Conservation (phyloP, 148 eudicot species). For the Persicaria maculosa region DNA sequence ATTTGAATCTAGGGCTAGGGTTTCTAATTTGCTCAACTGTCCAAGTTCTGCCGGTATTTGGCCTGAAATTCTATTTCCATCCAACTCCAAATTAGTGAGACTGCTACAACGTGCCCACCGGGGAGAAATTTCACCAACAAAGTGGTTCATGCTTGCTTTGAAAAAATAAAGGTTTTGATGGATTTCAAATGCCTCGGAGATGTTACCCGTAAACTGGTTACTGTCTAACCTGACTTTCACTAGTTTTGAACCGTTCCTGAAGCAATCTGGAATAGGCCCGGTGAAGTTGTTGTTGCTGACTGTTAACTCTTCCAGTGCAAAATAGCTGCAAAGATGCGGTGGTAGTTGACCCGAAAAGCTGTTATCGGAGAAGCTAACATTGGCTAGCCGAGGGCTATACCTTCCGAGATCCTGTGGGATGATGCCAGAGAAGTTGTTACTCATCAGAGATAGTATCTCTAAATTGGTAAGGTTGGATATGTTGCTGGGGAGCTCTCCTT, state of each 20-base stretch:
- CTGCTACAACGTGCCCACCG: conserved; percentile 50
- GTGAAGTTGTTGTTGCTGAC: conserved; percentile 47
- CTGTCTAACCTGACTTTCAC: conserved; percentile 54
- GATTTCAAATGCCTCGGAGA: conserved; percentile 56
- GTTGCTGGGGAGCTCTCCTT: conserved; percentile 33
- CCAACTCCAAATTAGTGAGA: conserved; percentile 17
- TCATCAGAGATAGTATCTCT: conserved; percentile 29
- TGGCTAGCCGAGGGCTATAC: too few relatives aligned
- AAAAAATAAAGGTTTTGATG: conserved; percentile 40
- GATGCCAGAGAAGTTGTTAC: too few relatives aligned
- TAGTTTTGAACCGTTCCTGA: conserved; percentile 57
- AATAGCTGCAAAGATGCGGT: conserved; percentile 50
- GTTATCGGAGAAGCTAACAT: conserved; percentile 47
- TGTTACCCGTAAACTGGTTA: conserved; percentile 30
- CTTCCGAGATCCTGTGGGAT: too few relatives aligned
- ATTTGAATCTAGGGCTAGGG: too few relatives aligned
- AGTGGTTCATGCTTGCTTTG: conserved; percentile 40
- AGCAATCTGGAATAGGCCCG: conserved; percentile 59
- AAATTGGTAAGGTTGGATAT: conserved; percentile 40
- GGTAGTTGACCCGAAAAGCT: conserved; percentile 69
- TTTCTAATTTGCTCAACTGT: accelerated
- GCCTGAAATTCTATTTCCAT: too few relatives aligned
- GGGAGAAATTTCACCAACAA: conserved; percentile 56
- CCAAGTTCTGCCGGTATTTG: too few relatives aligned
- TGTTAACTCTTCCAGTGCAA: conserved; percentile 35